Percentiles rank a stretch among this genome's conserved stretches.
These are phyloP conservation scores for Talaromyces islandicus DNA, from an alignment of 2,329 filamentous ascomycete genomes.

Conservation along the genomic window DNA sequence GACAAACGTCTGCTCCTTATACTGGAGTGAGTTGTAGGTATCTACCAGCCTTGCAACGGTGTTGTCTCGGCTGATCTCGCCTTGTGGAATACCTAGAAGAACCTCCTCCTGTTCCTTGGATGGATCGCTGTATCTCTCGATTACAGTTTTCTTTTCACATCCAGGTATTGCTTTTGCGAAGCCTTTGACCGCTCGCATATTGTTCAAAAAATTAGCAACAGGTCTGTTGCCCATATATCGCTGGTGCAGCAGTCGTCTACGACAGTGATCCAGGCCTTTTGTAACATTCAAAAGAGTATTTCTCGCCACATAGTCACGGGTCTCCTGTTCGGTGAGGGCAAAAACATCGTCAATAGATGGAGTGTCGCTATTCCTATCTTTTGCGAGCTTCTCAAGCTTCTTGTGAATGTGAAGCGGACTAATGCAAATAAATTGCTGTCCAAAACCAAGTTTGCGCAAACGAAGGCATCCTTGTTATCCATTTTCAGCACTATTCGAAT, in stretches of 20 bases:
- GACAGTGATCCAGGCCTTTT: neutral
- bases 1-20: too few relatives aligned
- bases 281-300: neutral
- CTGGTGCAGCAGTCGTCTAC: neutral
- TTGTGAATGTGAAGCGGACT: neutral
- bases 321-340: neutral
- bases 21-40: too few relatives aligned
- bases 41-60: too few relatives aligned
- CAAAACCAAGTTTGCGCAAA: neutral
- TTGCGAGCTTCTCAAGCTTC: neutral
- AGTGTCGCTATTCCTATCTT: neutral
- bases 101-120: neutral
- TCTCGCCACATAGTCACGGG: neutral
- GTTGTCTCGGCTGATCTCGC: neutral
- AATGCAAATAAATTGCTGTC: neutral
- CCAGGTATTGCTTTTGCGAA: neutral
- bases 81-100: neutral
- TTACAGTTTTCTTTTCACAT: neutral
- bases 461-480: neutral
- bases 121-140: neutral
- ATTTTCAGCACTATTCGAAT: neutral
- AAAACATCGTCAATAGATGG: neutral
- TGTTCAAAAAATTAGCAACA: neutral
- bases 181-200: neutral
- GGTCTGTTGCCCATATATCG: neutral